These are phyloP conservation scores for Rhodotorula glutinis DNA, from an alignment of 1,284 basidiomycete species.

Conservation along the genomic window DNA sequence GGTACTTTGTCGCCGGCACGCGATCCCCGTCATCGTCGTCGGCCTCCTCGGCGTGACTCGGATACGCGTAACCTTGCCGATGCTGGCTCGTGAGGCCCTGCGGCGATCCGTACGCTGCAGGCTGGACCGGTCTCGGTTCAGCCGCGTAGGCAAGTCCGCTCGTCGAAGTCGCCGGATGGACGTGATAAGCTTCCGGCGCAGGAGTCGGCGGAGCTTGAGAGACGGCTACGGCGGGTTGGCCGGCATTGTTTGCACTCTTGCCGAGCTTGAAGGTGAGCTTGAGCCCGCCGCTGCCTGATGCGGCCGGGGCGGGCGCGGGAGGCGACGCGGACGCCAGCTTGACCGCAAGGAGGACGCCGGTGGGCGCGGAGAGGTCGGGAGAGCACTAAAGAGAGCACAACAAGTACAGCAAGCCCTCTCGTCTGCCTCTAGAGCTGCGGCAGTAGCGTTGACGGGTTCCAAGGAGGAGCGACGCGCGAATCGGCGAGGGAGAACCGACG, in stretches of 20 bases:
- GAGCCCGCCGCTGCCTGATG: not conserved
- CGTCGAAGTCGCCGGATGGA: not conserved
- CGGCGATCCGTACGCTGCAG: not conserved
- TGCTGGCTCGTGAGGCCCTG: not conserved
- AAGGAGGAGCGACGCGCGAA: no score
- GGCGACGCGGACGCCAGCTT: conserved; percentile 28
- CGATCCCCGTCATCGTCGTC: conserved; percentile 17
- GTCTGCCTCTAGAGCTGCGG: no score
- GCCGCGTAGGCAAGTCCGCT: no score
- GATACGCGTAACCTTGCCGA: not conserved
- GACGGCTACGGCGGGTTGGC: not conserved
- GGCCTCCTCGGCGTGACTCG: not conserved
- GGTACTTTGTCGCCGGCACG: conserved; percentile 30
- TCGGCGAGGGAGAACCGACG: no score
- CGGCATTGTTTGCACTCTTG: not conserved
- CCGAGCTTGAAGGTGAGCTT: conserved; percentile 4
- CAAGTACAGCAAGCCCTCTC: no score
- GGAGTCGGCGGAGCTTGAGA: not conserved
- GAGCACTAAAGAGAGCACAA: not conserved
- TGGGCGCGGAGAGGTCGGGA: not conserved
- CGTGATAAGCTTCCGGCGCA: not conserved
- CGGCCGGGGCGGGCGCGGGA: conserved; percentile 6
- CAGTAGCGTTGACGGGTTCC: no score
- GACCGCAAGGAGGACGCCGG: conserved; percentile 15
- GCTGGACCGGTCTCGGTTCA: no score